A percentile compares a stretch with the other conserved stretches of the same genome.
Evolutionary conservation across 2,329 filamentous ascomycete genomes (phyloP).

Genomic region (Zasmidium citrigriseum): DNA sequence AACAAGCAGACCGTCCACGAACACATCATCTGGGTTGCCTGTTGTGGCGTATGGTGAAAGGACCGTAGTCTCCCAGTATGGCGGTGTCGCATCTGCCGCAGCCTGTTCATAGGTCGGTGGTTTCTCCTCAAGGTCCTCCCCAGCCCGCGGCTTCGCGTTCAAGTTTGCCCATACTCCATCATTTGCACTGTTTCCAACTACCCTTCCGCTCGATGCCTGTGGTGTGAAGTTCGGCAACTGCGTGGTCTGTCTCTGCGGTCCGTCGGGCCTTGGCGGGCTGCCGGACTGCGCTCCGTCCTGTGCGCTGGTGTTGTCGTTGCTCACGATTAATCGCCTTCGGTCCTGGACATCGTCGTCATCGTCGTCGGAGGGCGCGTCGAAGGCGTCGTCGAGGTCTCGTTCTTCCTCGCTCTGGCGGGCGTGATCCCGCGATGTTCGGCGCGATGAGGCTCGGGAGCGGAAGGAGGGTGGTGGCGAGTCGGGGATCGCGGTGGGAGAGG

Average conservation of each 20-base stretch:
- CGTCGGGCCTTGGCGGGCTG: conserved; percentile 32
- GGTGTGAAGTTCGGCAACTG: conserved; percentile 55
- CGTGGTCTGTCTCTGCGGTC: conserved; percentile 52
- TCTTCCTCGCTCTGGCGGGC: conserved; percentile 64
- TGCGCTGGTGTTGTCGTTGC: conserved; percentile 16
- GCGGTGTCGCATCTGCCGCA: conserved; percentile 90
- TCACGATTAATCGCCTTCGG: conserved; percentile 73
- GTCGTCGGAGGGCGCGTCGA: conserved; percentile 67
- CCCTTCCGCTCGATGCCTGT: conserved; percentile 45
- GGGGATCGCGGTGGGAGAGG: conserved; percentile 41
- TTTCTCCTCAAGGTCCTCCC: conserved; percentile 81
- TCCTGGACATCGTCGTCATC: conserved; percentile 75
- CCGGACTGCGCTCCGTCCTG: conserved; percentile 10
- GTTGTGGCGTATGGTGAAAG: conserved; percentile 87
- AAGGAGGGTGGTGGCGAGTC: conserved; percentile 72
- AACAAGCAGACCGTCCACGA: conserved; percentile 92
- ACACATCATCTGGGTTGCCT: conserved; percentile 89
- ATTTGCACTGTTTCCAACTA: conserved; percentile 69
- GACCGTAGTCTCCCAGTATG: conserved; percentile 99
- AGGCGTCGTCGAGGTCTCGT: conserved; percentile 85
- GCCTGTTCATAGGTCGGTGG: conserved; percentile 99
- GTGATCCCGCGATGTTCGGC: conserved; percentile 54
- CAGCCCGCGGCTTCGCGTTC: conserved; percentile 82
- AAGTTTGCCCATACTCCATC: conserved; percentile 97
- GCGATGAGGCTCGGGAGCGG: conserved; percentile 77